Evolutionary conservation across 768 basidiomycete genomes (phyloP), one percentile per base, ranked within the genome.

Genomic region (Rhizopogon rudus): DNA sequence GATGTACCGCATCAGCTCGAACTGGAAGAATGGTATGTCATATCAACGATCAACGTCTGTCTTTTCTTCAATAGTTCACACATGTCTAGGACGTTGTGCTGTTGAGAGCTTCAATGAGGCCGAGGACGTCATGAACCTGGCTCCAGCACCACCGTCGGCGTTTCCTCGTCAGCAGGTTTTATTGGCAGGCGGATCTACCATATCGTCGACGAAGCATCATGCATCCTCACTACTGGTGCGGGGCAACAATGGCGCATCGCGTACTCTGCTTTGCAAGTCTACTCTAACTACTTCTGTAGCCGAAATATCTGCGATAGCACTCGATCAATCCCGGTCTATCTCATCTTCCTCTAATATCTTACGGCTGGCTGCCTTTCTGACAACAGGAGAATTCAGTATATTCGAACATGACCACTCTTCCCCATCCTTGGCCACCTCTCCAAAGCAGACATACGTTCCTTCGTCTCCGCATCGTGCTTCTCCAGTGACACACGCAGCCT

Each of bases 1-100:
- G 81, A 90, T 91, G 88, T 91, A 90, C 68, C 79, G 87, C 53
- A 87, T 91, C 58, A 89, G 87, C 61, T 83, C 83, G 14, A 91
- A 91, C 61, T 92, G 90, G 90, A 80, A 79, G 66, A 87, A 72
- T 70, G 90, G 90, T 91, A 62, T 60, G 77, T 65, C 53, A 33
- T 35, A 33, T 35, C 44, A 44, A 51, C 44, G 42, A 40, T 61
- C 28, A 55, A 20, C 51, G 53, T 63, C 39, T 56, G 35, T 35
- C 54, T 35, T 9, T 44, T n/a, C 25, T 52, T 61, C 57, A 52
- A 51, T 33, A 57, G 65, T 53, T 61, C 54, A 64, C 57, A 58
- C 64, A 63, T 48, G 40, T 41, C 53, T 67, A 91, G 88, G 89
- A 58, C 86, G 86, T 16, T 91, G 88, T 64, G 62, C 71, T 22